These are phyloP conservation scores for Antarctomyces pellizariae DNA, from an alignment of 495 filamentous ascomycete species.

Conservation along the genomic window DNA sequence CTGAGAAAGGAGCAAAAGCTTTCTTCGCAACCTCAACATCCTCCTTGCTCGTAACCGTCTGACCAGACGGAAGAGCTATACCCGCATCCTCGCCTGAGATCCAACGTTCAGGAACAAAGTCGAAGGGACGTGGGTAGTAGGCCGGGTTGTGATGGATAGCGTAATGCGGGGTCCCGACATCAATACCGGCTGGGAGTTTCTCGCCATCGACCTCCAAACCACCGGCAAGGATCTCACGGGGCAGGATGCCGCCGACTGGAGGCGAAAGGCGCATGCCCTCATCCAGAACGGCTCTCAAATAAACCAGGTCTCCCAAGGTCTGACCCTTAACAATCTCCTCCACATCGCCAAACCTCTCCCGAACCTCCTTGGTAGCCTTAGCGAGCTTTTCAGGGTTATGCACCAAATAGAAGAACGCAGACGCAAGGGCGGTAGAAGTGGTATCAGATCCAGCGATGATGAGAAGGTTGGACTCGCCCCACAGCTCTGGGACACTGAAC, in stretches of 20 bases:
- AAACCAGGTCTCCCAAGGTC: conserved; percentile 14
- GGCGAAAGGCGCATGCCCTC: conserved; percentile 51
- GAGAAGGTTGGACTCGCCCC: conserved; percentile 46
- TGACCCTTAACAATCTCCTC: conserved; percentile 23
- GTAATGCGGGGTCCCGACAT: conserved; percentile 30
- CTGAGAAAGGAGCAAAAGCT: conserved; percentile 32
- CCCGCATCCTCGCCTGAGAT: conserved; percentile 6
- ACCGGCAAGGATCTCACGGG: conserved; percentile 36
- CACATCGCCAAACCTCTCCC: conserved; percentile 20
- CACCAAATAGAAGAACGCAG: conserved; percentile 41
- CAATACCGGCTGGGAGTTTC: conserved; percentile 13
- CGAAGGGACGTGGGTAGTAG: conserved; percentile 29
- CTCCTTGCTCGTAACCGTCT: conserved; percentile 10
- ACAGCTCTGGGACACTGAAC: conserved; percentile 40
- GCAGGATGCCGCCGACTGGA: conserved; percentile 33
- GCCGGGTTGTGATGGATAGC: conserved; percentile 28
- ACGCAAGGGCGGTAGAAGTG: conserved; percentile 36
- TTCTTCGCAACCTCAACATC: conserved; percentile 20
- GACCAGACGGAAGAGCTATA: conserved; percentile 1
- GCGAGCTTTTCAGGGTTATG: conserved; percentile 28
- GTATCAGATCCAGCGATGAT: conserved; percentile 40
- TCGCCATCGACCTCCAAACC: conserved; percentile 19
- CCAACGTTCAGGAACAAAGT: conserved; percentile 22
- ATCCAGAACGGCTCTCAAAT: conserved; percentile 38
- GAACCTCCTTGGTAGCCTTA: conserved; percentile 24